Evolutionary conservation across 805 yeast genomes (phyloP).

Genomic region (Ogataea nonfermentans): DNA sequence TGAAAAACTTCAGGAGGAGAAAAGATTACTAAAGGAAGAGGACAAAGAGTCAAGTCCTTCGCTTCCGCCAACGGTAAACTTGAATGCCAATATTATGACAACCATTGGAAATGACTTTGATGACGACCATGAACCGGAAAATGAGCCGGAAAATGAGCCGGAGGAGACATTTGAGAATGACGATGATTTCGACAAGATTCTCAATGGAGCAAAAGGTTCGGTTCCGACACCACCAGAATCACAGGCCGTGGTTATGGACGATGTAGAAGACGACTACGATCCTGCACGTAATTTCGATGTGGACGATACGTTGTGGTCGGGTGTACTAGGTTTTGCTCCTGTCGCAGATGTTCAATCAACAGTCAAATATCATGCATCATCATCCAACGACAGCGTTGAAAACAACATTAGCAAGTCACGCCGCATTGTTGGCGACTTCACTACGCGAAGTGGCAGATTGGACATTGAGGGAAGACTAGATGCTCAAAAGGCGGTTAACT

Average conservation of each 20-base stretch:
- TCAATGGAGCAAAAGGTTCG: constrained; percentile 15
- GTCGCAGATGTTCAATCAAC: constrained; percentile 17
- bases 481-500: constrained; percentile 50
- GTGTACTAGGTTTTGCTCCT: constrained; percentile 22
- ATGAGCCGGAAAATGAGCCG: constrained; percentile 5
- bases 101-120: constrained; percentile 9
- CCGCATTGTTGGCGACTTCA: constrained; percentile 20
- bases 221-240: constrained; percentile 19
- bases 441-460: constrained; percentile 18
- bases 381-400: constrained; percentile 11
- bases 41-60: constrained; percentile 10
- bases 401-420: constrained; percentile 14
- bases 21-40: constrained; percentile 18
- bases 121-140: constrained; percentile 8
- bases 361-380: constrained; percentile 17
- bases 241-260: constrained; percentile 10
- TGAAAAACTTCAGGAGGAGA: constrained; percentile 25
- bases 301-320: constrained; percentile 24
- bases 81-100: constrained; percentile 15
- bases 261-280: constrained; percentile 20
- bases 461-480: constrained; percentile 68
- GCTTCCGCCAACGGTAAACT: constrained; percentile 9
- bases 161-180: constrained; percentile 15
- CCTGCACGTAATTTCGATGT: constrained; percentile 23
- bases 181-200: constrained; percentile 18